Evolutionary conservation across 2,329 filamentous ascomycete species (phyloP), one percentile per base, ranked within the genome.

Genomic region (Calycina herbarum): DNA sequence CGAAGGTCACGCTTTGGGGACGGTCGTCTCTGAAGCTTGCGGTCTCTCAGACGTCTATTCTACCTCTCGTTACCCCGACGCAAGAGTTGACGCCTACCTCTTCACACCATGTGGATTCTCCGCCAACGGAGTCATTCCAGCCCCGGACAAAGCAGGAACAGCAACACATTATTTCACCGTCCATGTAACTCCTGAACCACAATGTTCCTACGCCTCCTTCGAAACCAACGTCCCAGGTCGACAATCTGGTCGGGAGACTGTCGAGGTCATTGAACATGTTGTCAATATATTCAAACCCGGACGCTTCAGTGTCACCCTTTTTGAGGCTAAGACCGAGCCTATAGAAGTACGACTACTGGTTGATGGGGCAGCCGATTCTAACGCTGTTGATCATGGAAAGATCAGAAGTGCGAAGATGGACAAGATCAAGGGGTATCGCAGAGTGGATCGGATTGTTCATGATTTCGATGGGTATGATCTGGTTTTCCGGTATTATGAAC

Each of bases 51-150:
- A 93, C 68, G 89, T 99, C 67, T 99, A 98, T 74, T 91, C 95
- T 5, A 88, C 87, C 57, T 88, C 88, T 66, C 89, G 90, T 78
- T 98, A 97, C 76, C 94, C 95, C 0, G 94, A 97, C 72, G 91
- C 95, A 27, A 91, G 92, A 66, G 92, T 99, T 71, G 95, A 99
- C 73, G 93, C 95, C 27, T 99, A 98, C 78, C 86, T 97, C 63
- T 99, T 99, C 82, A 93, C 91, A 0, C 95, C 95, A 0, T 99
- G 95, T 75, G 95, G 95, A 66, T 99, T 97, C 80, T 97, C 94
- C 6, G 95, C 95, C 77, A 99, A 99, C 75, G 95, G 93, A 62
- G 94, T 99, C 24, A 86, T 99, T 54, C 95, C 95, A 6, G 89
- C 93, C 59, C 88, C 92, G 0, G 81, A 85, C 15, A 81, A 83